These are phyloP conservation scores for Parascedosporium putredinis DNA, from an alignment of 2,329 filamentous ascomycete species.

Conservation along the genomic window DNA sequence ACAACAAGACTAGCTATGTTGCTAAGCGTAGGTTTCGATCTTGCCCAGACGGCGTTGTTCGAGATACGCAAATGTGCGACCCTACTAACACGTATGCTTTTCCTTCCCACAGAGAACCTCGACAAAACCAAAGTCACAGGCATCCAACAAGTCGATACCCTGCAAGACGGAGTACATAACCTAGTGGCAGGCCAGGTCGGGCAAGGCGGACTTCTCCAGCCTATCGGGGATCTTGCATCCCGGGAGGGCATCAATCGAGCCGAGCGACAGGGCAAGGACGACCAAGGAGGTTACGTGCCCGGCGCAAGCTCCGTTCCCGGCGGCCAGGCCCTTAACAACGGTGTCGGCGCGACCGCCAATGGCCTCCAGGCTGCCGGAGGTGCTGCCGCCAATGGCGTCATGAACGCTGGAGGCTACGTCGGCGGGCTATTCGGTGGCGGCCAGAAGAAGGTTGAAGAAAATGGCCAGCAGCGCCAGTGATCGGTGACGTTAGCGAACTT, in stretches of 20 bases:
- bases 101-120: constrained; percentile 44
- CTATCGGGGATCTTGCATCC: constrained; percentile 49
- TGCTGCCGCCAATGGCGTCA: constrained; percentile 16
- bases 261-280: constrained; percentile 54
- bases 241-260: constrained; percentile 57
- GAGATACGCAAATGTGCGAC: neutral
- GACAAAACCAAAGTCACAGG: constrained; percentile 61
- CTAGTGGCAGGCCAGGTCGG: constrained; percentile 55
- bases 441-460: constrained; percentile 13
- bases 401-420: constrained; percentile 20
- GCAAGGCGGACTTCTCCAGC: constrained; percentile 55
- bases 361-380: constrained; percentile 21
- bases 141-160: constrained; percentile 53
- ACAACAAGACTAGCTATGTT: constrained; percentile 65
- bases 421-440: constrained; percentile 24
- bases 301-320: constrained; percentile 20
- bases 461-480: neutral
- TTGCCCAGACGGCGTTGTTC: neutral
- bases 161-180: constrained; percentile 58
- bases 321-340: constrained; percentile 10
- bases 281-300: constrained; percentile 38
- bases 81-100: constrained; percentile 2
- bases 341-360: constrained; percentile 18
- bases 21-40: constrained; percentile 45
- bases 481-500: neutral